Evolutionary conservation across 805 yeast genomes (phyloP).

Genomic region (Diddensiella caesifluorescens): DNA sequence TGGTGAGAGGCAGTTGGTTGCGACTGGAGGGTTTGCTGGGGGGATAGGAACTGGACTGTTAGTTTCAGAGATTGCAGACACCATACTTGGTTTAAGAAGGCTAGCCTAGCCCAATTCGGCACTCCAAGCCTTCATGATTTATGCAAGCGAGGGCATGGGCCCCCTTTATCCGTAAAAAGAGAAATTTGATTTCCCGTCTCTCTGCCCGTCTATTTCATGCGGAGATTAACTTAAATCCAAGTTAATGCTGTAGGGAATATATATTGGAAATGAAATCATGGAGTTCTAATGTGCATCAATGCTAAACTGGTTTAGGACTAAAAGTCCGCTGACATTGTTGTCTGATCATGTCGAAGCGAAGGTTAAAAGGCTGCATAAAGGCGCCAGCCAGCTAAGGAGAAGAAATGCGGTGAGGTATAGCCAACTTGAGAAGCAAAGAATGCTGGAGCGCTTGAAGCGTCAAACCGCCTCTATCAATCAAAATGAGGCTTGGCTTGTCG

Average conservation of each 20-base stretch:
- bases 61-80: neutral
- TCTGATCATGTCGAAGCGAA: neutral
- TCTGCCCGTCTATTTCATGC: constrained; percentile 2
- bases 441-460: too few relatives aligned
- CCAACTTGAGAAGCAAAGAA: neutral
- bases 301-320: neutral
- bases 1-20: neutral
- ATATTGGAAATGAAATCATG: neutral
- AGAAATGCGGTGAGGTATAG: constrained; percentile 6
- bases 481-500: too few relatives aligned
- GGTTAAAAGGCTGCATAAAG: neutral
- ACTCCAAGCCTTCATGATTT: too few relatives aligned
- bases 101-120: too few relatives aligned
- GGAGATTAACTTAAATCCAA: too few relatives aligned
- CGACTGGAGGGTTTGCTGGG: neutral
- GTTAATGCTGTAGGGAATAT: too few relatives aligned
- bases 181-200: neutral
- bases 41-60: neutral
- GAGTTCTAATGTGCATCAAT: neutral
- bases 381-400: constrained; percentile 4
- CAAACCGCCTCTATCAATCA: too few relatives aligned
- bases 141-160: too few relatives aligned
- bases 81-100: too few relatives aligned
- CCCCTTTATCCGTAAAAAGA: too few relatives aligned
- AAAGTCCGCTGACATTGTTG: neutral